A percentile compares a stretch with the other conserved stretches of the same genome.
Conservation (phyloP, 305 asterid species). For the Ajuga reptans region DNA sequence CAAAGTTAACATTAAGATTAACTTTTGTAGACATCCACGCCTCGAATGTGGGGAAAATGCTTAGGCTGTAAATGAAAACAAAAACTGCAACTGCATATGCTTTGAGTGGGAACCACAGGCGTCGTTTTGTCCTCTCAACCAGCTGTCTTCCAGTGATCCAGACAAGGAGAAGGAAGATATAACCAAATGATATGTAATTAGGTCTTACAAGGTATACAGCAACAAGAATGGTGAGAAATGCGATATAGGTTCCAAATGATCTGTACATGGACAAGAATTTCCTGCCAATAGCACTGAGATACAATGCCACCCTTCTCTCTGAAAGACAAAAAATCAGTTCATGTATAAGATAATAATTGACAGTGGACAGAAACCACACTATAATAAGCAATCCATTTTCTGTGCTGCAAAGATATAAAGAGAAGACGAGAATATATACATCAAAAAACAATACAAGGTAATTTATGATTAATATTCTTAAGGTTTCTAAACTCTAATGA, state of each 20-base stretch:
- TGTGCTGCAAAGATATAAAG: background rate
- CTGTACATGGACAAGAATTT: constrained; percentile 71
- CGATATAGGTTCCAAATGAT: constrained; percentile 83
- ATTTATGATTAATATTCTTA: background rate
- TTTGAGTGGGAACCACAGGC: constrained; percentile 87
- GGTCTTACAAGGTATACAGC: constrained; percentile 74
- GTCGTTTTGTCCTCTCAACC: constrained; percentile 61
- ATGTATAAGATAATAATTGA: background rate
- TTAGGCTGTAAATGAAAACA: constrained; percentile 55
- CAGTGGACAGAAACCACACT: background rate
- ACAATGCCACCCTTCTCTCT: constrained; percentile 78
- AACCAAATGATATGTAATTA: constrained; percentile 71
- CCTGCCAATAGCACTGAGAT: constrained; percentile 76
- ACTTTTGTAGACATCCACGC: constrained; percentile 57
- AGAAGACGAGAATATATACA: constrained; percentile 9
- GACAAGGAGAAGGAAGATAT: constrained; percentile 79
- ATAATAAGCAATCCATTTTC: background rate
- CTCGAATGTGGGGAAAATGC: constrained; percentile 72
- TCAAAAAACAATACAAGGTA: background rate
- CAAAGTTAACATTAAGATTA: constrained; percentile 51
- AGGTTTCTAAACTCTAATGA: constrained; percentile 7
- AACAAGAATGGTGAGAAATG: constrained; percentile 76
- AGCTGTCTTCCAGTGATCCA: constrained; percentile 92
- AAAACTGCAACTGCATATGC: constrained; percentile 65
- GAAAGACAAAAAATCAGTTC: constrained; percentile 32